phyloP scores from a whole-genome alignment of 352 stramenopile species.

The Plasmopara viticola region DNA sequence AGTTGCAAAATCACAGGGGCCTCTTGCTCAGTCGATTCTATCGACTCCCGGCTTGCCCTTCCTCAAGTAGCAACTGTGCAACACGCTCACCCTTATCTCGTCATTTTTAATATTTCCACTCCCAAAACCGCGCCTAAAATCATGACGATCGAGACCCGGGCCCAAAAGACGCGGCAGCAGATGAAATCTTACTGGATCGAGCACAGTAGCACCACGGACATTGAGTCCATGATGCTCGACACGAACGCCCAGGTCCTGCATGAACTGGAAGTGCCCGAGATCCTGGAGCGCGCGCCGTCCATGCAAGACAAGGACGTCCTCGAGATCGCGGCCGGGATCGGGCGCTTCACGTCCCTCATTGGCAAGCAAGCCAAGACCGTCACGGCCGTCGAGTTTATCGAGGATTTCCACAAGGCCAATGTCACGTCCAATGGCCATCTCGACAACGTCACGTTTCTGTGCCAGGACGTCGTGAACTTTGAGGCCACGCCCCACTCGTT shows the following conservation, averaged over 20 bases:
- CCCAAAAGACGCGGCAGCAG: slow-evolving; percentile 41
- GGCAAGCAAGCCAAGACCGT: slow-evolving; percentile 40
- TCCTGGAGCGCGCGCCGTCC: slow-evolving; percentile 56
- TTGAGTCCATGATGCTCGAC: slow-evolving; percentile 85
- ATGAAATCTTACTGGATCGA: slow-evolving; percentile 84
- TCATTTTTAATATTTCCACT: slow-evolving; percentile 13
- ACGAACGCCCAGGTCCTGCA: slow-evolving; percentile 68
- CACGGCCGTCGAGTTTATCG: slow-evolving; percentile 71
- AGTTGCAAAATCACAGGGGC: slow-evolving; percentile 14
- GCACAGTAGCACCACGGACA: slow-evolving; percentile 47
- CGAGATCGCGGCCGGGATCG: slow-evolving; percentile 58
- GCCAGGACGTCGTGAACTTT: slow-evolving; percentile 60
- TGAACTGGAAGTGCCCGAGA: slow-evolving; percentile 71
- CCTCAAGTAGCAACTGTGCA: slow-evolving; percentile 15
- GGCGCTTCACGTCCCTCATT: slow-evolving; percentile 59
- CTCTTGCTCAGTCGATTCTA: slow-evolving; percentile 3
- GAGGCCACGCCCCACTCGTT: slow-evolving; percentile 48
- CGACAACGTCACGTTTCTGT: slow-evolving; percentile 58
- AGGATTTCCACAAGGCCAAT: slow-evolving; percentile 72
- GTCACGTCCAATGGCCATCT: slow-evolving; percentile 37
- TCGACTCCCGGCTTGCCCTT: slow-evolving; percentile 7
- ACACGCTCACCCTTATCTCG: slow-evolving; percentile 21
- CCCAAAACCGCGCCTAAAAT: slow-evolving; percentile 1
- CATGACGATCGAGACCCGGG: slow-evolving; percentile 41
- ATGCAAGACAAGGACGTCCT: slow-evolving; percentile 61